Base-by-base conservation (phyloP, 345 rosid species). In the Conringia planisiliqua region DNA sequence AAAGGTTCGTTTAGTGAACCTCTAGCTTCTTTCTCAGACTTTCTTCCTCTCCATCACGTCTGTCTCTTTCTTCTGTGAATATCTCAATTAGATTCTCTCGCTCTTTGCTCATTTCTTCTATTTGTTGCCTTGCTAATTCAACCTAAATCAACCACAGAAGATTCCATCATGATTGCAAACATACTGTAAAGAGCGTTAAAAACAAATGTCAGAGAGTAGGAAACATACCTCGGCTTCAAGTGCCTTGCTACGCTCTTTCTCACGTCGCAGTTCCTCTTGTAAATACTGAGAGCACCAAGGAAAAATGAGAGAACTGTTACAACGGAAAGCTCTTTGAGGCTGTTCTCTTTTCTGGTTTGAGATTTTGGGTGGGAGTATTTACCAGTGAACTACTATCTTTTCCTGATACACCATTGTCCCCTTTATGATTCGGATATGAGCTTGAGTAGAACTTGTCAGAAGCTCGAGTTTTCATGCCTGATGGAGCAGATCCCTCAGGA, bases 11-110 rank as follows among this genome's bases (percentile, higher is more conserved):
- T 10, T 3, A 26, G 22, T 35, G 60, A 46, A 94, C 96, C 97
- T 90, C 86, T 22, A 85, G 68, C 80, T 85, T 89, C 58, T 83
- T 86, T 68, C 91, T 83, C 83, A 94, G 69, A 77, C 62, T 78
- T 52, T 87, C 90, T 75, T 89, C 97, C 70, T 85, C 95, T 70
- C 26, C 72, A 42, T 94, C 91, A 27, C 97, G 78, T 4, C 88
- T 81, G 29, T 82, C 87, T 78, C 93, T 86, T 75, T 91, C 96
- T 86, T 94, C 96, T 0, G 90, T 62, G 80, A 94, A 86, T 20
- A 91, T 80, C 26, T 83, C 83, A 42, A 88, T 77, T 13, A 94
- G 80, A 70, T 79, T 87, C 71, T 87, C 93, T 74, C 88, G 91
- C 80, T 91, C 98, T 75, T 75, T 82, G 76, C 71, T 83, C 89